These are phyloP conservation scores for Claviceps sorghi DNA, from an alignment of 2,329 filamentous ascomycete species.

Conservation along the genomic window DNA sequence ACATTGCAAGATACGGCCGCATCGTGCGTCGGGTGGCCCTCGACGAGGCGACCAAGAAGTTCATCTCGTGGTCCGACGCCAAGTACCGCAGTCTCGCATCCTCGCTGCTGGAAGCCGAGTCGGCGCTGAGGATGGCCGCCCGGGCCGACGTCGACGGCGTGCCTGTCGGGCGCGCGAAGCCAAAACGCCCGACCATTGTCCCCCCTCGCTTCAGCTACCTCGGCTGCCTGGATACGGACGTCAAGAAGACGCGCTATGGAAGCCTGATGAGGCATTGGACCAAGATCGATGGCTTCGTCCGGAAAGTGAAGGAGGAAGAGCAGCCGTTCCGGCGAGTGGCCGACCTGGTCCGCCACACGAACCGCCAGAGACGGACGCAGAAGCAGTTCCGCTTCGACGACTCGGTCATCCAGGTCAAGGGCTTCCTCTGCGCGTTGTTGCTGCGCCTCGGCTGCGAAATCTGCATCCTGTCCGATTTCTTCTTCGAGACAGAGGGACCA, in stretches of 20 bases:
- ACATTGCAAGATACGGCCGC: conserved; percentile 45
- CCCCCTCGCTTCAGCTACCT: neutral
- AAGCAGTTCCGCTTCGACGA: conserved; percentile 21
- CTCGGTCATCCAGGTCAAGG: conserved; percentile 21
- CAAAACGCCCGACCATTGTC: neutral
- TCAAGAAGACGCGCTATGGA: neutral
- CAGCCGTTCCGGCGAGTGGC: conserved; percentile 34
- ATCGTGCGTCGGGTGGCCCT: conserved; percentile 45
- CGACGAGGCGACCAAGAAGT: conserved; percentile 50
- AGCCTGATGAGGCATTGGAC: conserved; percentile 4
- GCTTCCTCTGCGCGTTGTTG: conserved; percentile 25
- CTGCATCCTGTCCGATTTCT: conserved; percentile 27
- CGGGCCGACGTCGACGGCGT: neutral
- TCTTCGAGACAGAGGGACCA: conserved; percentile 9
- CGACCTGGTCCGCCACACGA: conserved; percentile 27
- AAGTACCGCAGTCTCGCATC: conserved; percentile 5
- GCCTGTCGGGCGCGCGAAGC: neutral
- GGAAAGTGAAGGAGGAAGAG: conserved; percentile 26
- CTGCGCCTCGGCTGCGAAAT: conserved; percentile 36
- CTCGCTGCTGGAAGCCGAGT: conserved; percentile 5
- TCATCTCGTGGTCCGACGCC: conserved; percentile 39
- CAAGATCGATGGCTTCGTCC: conserved; percentile 4
- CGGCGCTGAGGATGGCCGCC: conserved; percentile 1
- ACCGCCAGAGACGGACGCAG: conserved; percentile 12
- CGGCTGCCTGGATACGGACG: neutral